Base-by-base conservation (phyloP, 768 basidiomycete genomes). In the Suillus brevipes region DNA sequence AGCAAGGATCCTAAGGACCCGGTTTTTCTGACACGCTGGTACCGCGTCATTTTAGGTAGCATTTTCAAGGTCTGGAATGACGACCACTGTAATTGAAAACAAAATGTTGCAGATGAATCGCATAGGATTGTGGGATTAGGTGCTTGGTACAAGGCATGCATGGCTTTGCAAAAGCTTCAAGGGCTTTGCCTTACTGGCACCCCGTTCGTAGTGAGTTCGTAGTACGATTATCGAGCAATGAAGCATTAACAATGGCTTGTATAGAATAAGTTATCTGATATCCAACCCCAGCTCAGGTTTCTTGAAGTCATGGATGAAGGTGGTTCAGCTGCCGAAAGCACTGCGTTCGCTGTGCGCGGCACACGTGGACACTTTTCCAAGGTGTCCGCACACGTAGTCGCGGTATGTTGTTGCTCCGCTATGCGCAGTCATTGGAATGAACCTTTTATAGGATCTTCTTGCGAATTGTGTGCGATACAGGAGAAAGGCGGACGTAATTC, bases 161-260 rank as follows among this genome's bases (percentile, higher is more conserved):
- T 55, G 10, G 18, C 53, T 20, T 20, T 55, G 6, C 25, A 34
- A n/a, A 53, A 55, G 53, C 10, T 55, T 20, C 53, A 55, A 3
- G 31, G 53, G 53, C 53, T 55, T 31, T 55, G 53, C 13, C 53
- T 55, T 20, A 55, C 53, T 18, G 53, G 53, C 4, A 55, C 53
- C 20, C 31, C 53, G 5, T 34, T 55, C 10, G 31, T 34, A 20
- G 53, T 55, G 31, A 55, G 53, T 34, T 20, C 6, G 31, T 55
- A 34, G 20, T 18, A 34, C 10, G 3, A n/a, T 20, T 12, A 31
- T 10, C 5, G 18, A 53, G 20, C 4, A 8, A 52, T 7, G 8
- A 52, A 18, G 50, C 16, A 18, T 52, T 16, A 53, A 20, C 28
- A 31, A 53, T 2, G 9, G 31, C 52, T 31, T 55, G 31, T 20